A percentile compares a stretch with the other conserved stretches of the same genome.
phyloP scores from a whole-genome alignment of 2,329 filamentous ascomycete species.

The Aspergillus sp. region DNA sequence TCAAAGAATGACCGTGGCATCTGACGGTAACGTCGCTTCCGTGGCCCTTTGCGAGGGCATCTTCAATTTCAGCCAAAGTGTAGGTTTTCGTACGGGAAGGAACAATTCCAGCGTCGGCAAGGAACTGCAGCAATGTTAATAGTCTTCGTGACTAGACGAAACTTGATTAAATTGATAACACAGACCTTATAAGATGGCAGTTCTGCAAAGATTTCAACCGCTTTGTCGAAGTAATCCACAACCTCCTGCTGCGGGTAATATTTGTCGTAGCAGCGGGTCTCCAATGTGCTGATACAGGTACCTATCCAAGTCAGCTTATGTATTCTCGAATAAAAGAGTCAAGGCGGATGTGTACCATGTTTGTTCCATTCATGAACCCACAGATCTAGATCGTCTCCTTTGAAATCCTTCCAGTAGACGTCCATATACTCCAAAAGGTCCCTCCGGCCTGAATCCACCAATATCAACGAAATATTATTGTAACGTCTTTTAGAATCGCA shows the following conservation, averaged over 20 bases:
- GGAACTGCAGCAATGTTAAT: slow-evolving; percentile 34
- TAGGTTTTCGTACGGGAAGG: slow-evolving; percentile 52
- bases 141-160: neutral
- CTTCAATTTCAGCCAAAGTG: slow-evolving; percentile 51
- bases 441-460: slow-evolving; percentile 48
- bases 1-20: slow-evolving; percentile 45
- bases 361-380: slow-evolving; percentile 73
- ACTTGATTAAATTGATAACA: neutral
- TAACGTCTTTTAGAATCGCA: slow-evolving; percentile 59
- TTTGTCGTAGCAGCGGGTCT: slow-evolving; percentile 58
- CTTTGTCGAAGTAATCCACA: slow-evolving; percentile 61
- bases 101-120: slow-evolving; percentile 55
- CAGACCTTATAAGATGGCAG: slow-evolving; percentile 57
- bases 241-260: slow-evolving; percentile 59
- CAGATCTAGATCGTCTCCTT: slow-evolving; percentile 57
- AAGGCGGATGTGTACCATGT: slow-evolving; percentile 46
- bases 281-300: slow-evolving; percentile 64
- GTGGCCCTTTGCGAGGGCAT: slow-evolving; percentile 48
- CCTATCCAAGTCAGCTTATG: neutral
- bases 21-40: slow-evolving; percentile 54
- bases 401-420: slow-evolving; percentile 64
- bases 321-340: neutral
- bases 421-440: slow-evolving; percentile 61
- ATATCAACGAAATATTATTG: slow-evolving; percentile 58
- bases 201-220: slow-evolving; percentile 59